phyloP scores from a whole-genome alignment of 331 rosid genomes.

The Acacia concinna region DNA sequence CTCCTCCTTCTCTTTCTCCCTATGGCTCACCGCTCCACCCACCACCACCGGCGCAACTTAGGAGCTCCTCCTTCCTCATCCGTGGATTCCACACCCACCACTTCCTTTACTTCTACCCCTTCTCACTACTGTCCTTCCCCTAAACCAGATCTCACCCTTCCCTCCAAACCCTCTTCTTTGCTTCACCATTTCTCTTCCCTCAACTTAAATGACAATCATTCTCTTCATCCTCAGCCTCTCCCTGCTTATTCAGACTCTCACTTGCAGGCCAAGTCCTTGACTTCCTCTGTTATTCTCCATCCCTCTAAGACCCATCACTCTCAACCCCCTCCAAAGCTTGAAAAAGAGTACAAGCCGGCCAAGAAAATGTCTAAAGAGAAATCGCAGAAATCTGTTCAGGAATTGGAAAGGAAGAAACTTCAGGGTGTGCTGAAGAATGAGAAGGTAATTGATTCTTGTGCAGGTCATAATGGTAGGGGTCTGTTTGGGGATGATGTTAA shows the following conservation, averaged over 20 bases:
- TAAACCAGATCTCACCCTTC: conserved; percentile 38
- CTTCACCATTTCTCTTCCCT: conserved; percentile 36
- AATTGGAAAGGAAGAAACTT: conserved; percentile 47
- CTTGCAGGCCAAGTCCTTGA: conserved; percentile 47
- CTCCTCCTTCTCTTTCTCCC: neutral
- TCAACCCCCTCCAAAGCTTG: conserved; percentile 8
- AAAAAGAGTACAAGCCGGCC: conserved; percentile 15
- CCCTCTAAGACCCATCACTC: conserved; percentile 43
- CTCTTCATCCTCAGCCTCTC: conserved; percentile 25
- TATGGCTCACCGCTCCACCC: conserved; percentile 39
- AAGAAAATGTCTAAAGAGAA: conserved; percentile 44
- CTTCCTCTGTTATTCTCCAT: conserved; percentile 50
- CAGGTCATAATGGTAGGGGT: conserved; percentile 28
- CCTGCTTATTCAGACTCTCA: conserved; percentile 28
- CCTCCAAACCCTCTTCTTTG: conserved; percentile 36
- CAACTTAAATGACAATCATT: conserved; percentile 13
- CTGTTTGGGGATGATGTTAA: conserved; percentile 34
- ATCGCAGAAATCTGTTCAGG: conserved; percentile 27
- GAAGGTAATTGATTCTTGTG: conserved; percentile 12
- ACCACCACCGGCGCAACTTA: conserved; percentile 47
- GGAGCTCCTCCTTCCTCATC: conserved; percentile 36
- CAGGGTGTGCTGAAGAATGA: conserved; percentile 40
- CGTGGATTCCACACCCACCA: conserved; percentile 41
- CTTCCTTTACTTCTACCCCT: conserved; percentile 14
- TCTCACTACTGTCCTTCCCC: conserved; percentile 26